phyloP scores from a whole-genome alignment of 306 rosid species.

The Pachyrhizus erosus region DNA sequence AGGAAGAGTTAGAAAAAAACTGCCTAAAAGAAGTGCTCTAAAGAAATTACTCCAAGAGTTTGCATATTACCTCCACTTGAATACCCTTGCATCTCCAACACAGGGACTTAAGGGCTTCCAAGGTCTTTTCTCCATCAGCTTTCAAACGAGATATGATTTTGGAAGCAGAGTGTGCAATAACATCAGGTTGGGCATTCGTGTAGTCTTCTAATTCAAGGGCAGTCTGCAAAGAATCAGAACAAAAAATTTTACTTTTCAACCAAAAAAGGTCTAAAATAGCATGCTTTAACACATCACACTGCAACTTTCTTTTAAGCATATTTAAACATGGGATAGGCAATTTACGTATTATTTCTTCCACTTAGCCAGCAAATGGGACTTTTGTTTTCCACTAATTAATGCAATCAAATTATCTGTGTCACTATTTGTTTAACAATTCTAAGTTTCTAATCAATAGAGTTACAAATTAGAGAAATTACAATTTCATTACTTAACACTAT shows the following conservation, averaged over 20 bases:
- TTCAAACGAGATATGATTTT: slow-evolving; percentile 85
- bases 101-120: slow-evolving; percentile 85
- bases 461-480: slow-evolving; percentile 1
- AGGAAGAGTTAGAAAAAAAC: slow-evolving; percentile 19
- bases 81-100: slow-evolving; percentile 92
- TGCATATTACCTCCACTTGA: slow-evolving; percentile 83
- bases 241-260: slow-evolving; percentile 6
- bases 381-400: neutral
- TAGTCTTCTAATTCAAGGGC: slow-evolving; percentile 85
- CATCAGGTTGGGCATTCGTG: slow-evolving; percentile 85
- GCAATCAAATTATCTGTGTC: slow-evolving; percentile 16
- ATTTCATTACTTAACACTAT: neutral
- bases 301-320: slow-evolving; percentile 8
- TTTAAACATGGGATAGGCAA: neutral
- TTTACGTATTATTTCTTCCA: slow-evolving; percentile 7
- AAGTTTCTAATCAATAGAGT: neutral
- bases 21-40: neutral
- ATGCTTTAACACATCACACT: slow-evolving; percentile 9
- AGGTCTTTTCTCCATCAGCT: slow-evolving; percentile 85
- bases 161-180: slow-evolving; percentile 84
- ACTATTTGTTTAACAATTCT: neutral
- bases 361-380: slow-evolving; percentile 6
- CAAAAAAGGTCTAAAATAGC: slow-evolving; percentile 32
- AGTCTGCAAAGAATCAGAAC: slow-evolving; percentile 57
- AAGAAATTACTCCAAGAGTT: slow-evolving; percentile 28